Evolutionary conservation across 192 early-diverging fungal species (phyloP).

Genomic region (Mortierella claussenii): DNA sequence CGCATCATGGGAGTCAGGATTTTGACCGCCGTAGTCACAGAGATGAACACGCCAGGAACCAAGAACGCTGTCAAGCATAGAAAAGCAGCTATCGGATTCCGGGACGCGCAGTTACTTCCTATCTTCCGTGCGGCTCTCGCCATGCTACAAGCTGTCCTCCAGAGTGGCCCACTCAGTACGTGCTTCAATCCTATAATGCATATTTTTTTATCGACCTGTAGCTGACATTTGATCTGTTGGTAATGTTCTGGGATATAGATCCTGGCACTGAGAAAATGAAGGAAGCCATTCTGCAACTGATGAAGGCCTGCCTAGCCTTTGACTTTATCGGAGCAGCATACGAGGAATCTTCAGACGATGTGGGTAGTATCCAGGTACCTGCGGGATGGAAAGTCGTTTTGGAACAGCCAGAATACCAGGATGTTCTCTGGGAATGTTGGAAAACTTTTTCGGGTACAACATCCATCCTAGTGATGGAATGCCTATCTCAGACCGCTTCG

Average conservation of each 20-base stretch:
- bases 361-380: constrained; percentile 37
- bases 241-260: constrained; percentile 4
- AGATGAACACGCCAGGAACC: constrained; percentile 34
- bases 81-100: constrained; percentile 43
- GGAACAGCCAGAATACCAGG: constrained; percentile 35
- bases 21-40: constrained; percentile 18
- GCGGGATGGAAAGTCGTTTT: constrained; percentile 31
- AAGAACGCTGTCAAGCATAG: constrained; percentile 23
- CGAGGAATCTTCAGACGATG: constrained; percentile 41
- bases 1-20: constrained; percentile 25
- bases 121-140: constrained; percentile 30
- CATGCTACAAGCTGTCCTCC: constrained; percentile 30
- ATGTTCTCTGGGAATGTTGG: constrained; percentile 42
- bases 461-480: constrained; percentile 68
- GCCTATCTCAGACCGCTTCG: constrained; percentile 80
- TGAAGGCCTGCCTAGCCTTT: constrained; percentile 35
- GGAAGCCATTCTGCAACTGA: constrained; percentile 16
- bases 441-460: constrained; percentile 11
- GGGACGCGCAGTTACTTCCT: constrained; percentile 37
- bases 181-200: too few relatives aligned
- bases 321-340: constrained; percentile 43
- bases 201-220: too few relatives aligned
- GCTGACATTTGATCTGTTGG: not conserved
- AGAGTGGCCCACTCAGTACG: too few relatives aligned
- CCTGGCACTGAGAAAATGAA: constrained; percentile 18